Percentiles rank a stretch among this genome's conserved stretches.
phyloP scores from a whole-genome alignment of 345 rosid genomes.

The Acer yangbiense region DNA sequence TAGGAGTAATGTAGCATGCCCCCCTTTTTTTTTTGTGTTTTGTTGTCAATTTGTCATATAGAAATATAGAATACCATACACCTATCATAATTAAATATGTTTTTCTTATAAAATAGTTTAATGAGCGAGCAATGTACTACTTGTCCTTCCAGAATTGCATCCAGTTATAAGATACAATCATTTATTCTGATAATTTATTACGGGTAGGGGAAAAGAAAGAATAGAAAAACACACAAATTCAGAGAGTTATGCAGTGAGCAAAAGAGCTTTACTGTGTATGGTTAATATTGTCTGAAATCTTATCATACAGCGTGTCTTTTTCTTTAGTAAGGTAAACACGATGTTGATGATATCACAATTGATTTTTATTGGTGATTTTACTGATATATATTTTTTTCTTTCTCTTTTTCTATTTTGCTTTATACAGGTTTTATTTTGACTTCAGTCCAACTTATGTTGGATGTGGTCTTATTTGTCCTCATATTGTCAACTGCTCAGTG shows the following conservation, averaged over 20 bases:
- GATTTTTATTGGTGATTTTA: constrained; percentile 1
- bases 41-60: not conserved
- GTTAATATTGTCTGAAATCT: not conserved
- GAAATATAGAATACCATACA: not conserved
- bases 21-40: not conserved
- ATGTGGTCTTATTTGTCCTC: constrained; percentile 96
- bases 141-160: not conserved
- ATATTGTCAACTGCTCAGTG: constrained; percentile 86
- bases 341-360: not conserved
- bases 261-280: not conserved
- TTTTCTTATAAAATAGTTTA: not conserved
- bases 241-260: not conserved
- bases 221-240: no score
- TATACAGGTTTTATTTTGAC: constrained; percentile 83
- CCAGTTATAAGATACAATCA: no score
- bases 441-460: constrained; percentile 96
- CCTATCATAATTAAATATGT: not conserved
- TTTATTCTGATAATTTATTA: no score
- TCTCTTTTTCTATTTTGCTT: constrained; percentile 4
- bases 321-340: not conserved
- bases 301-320: not conserved
- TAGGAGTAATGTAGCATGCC: not conserved
- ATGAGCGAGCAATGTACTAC: not conserved
- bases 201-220: no score
- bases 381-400: not conserved